Base-by-base conservation (phyloP, 2,329 filamentous ascomycete genomes). In the Fusarium domesticum region DNA sequence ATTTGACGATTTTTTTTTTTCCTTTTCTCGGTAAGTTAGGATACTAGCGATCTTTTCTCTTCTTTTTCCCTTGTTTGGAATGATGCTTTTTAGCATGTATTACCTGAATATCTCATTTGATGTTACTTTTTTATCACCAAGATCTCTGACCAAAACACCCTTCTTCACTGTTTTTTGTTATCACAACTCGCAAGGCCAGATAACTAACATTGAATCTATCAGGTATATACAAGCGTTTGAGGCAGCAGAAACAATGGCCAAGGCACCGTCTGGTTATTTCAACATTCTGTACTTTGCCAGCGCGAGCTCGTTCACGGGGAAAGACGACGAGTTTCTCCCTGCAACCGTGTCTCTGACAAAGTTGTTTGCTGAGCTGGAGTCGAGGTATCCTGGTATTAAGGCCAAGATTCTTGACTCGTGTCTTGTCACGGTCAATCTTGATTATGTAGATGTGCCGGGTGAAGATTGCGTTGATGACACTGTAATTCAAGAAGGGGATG, bases 201-300 rank as follows among this genome's bases (percentile, higher is more conserved):
- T 23, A 15, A 40, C 58, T 60, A 60, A 60, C 58, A 47, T n/a
- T n/a, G n/a, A n/a, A n/a, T n/a, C n/a, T n/a, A n/a, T n/a, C n/a
- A n/a, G n/a, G n/a, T n/a, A n/a, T n/a, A n/a, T n/a, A n/a, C n/a
- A n/a, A n/a, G n/a, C n/a, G n/a, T n/a, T n/a, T n/a, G n/a, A n/a
- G n/a, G n/a, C n/a, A n/a, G n/a, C n/a, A n/a, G n/a, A n/a, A n/a
- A 50, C 34, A 17, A 72, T 72, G 67, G 60, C 62, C 0, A 77
- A 74, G 49, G 66, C 78, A 10, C 79, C 81, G 1, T 53, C 70
- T 34, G 83, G 78, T n/a, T 78, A 87, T 54, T 95, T 93, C 70
- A 86, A 78, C 45, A 71, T 95, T 35, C 79, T 93, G 43, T 95
- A 92, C 70, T 95, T 95, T 69, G 89, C 88, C 45, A 78, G 81